Conservation (phyloP, 1,284 basidiomycete species). For the Macrocybe sp. region DNA sequence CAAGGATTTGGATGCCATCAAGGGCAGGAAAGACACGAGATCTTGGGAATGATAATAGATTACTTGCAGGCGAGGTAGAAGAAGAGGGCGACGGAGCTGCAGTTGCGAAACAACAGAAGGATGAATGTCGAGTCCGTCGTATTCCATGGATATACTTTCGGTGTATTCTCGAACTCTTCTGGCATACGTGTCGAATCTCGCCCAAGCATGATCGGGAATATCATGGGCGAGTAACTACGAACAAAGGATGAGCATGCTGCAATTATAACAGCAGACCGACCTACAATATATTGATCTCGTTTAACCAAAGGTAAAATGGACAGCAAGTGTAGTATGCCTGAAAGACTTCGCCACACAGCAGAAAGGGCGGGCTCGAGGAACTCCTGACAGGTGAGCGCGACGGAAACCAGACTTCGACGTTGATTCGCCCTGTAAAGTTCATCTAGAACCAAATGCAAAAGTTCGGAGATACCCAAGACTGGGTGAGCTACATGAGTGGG, state of each 20-base stretch:
- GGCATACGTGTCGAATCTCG: slow-evolving; percentile 4
- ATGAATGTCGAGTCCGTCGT: too few species aligned
- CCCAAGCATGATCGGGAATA: neutral
- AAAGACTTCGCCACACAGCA: slow-evolving; percentile 1
- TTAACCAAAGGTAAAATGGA: slow-evolving; percentile 1
- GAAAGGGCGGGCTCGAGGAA: slow-evolving; percentile 5
- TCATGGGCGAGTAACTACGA: neutral
- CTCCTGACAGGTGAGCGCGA: slow-evolving; percentile 1
- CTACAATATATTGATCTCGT: neutral
- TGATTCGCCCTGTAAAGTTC: too few species aligned
- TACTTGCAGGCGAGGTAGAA: too few species aligned
- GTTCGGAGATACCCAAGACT: too few species aligned
- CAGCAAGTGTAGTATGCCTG: slow-evolving; percentile 1
- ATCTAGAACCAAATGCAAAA: too few species aligned
- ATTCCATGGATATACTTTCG: too few species aligned
- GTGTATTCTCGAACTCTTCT: neutral
- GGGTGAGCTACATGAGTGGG: too few species aligned
- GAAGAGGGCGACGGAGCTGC: too few species aligned
- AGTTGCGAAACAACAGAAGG: too few species aligned
- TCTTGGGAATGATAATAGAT: too few species aligned
- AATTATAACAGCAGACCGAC: neutral
- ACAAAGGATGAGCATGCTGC: neutral
- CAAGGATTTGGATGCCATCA: too few species aligned
- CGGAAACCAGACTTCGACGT: neutral
- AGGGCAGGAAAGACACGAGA: too few species aligned